phyloP scores from a whole-genome alignment of 768 basidiomycete genomes.

The Lepiota subincarnata region DNA sequence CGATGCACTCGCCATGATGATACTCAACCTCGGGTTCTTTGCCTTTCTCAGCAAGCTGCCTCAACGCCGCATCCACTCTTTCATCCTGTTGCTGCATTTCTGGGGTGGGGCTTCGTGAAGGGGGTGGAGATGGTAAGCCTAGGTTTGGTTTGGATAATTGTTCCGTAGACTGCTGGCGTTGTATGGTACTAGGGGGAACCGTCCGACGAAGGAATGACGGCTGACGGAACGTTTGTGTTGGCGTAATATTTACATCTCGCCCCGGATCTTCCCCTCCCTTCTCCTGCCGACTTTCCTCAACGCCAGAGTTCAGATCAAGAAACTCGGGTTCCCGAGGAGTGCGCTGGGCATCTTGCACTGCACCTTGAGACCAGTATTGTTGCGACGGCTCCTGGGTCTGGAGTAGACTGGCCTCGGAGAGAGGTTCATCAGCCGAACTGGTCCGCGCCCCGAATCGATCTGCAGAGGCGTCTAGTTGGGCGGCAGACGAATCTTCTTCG shows the following conservation, averaged over 20 bases:
- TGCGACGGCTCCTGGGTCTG: not conserved
- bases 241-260: constrained; percentile 23
- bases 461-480: constrained; percentile 21
- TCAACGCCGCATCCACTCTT: constrained; percentile 49
- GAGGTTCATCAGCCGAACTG: constrained; percentile 2
- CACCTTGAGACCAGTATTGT: constrained; percentile 15
- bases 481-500: constrained; percentile 25
- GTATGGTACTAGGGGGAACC: constrained; percentile 29
- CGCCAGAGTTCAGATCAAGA: constrained; percentile 70
- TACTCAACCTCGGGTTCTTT: constrained; percentile 59
- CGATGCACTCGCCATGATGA: constrained; percentile 40
- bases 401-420: constrained; percentile 9
- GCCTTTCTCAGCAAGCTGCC: constrained; percentile 34
- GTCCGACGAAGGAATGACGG: constrained; percentile 24
- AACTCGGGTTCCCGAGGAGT: constrained; percentile 66
- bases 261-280: constrained; percentile 17
- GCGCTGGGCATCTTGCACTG: constrained; percentile 12
- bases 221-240: constrained; percentile 26
- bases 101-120: constrained; percentile 23
- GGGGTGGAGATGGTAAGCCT: constrained; percentile 29
- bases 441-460: constrained; percentile 38
- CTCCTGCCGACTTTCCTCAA: constrained; percentile 19
- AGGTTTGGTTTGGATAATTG: not conserved
- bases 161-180: constrained; percentile 16
- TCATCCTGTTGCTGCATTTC: constrained; percentile 36